Evolutionary conservation across 768 basidiomycete species (phyloP).

Genomic region (Suillus variegatus): DNA sequence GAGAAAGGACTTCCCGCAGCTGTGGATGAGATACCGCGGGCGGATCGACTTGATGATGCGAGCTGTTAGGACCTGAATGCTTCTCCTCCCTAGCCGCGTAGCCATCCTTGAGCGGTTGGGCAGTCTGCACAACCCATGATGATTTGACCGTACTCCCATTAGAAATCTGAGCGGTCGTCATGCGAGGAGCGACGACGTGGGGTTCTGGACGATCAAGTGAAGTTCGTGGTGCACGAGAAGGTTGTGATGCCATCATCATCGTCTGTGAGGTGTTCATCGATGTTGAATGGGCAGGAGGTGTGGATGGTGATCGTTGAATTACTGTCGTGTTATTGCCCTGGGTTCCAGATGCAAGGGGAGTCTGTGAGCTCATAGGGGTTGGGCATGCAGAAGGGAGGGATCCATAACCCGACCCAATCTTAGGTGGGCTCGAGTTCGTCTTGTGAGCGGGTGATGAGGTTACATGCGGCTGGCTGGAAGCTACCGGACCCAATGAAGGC

Average conservation of each 20-base stretch:
- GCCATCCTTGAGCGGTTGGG: conserved; percentile 19
- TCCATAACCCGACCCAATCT: conserved; percentile 13
- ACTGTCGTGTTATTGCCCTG: conserved; percentile 15
- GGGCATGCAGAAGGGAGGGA: conserved; percentile 21
- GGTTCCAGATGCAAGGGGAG: conserved; percentile 10
- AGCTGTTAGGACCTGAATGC: conserved; percentile 19
- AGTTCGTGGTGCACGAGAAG: conserved; percentile 16
- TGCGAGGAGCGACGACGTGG: conserved; percentile 16
- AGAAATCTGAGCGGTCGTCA: conserved; percentile 15
- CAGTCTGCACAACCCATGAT: conserved; percentile 34
- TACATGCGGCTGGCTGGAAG: conserved; percentile 18
- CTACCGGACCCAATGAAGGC: not conserved
- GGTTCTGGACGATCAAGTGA: conserved; percentile 5
- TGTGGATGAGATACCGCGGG: conserved; percentile 22
- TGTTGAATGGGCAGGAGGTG: conserved; percentile 21
- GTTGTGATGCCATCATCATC: conserved; percentile 25
- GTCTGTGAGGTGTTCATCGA: conserved; percentile 23
- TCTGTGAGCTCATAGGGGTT: conserved; percentile 23
- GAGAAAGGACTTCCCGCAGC: conserved; percentile 34
- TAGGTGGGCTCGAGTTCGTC: conserved; percentile 18
- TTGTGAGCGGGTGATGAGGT: conserved; percentile 23
- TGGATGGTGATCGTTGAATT: conserved; percentile 22
- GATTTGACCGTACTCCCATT: conserved; percentile 26
- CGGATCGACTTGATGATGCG: conserved; percentile 21
- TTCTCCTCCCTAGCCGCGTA: conserved; percentile 30